Evolutionary conservation across 2,329 filamentous ascomycete genomes (phyloP), one percentile per base, ranked within the genome.

Genomic region (Colletotrichum chlorophyti): DNA sequence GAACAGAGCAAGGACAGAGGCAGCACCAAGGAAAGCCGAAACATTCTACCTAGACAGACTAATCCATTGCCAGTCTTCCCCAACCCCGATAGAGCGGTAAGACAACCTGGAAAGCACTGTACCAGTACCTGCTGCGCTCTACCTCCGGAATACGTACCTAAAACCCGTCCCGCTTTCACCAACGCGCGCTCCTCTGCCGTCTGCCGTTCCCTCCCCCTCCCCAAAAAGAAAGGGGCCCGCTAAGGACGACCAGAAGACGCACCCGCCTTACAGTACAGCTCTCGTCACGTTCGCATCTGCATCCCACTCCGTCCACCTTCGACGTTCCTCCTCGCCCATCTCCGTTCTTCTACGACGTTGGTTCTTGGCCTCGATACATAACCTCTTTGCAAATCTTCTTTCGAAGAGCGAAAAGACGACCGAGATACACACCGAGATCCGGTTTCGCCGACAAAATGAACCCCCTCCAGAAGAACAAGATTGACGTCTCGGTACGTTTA

Each of bases 381-480:
- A 29, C 19, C 40, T 11, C n/a, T 19, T 6, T 32, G 45, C 10
- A n/a, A n/a, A n/a, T n/a, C n/a, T n/a, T n/a, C n/a, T n/a, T n/a
- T n/a, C n/a, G n/a, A n/a, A n/a, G n/a, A n/a, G n/a, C n/a, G n/a
- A n/a, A n/a, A n/a, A n/a, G n/a, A n/a, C 14, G 31, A 49, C 19
- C 26, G 9, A 12, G 23, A 19, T 21, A n/a, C 23, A 9, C 10
- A 17, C 5, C 9, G 9, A n/a, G 12, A 38, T 19, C 38, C 23
- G 45, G 29, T 24, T 21, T 23, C 19, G 11, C 37, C 31, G 29
- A 40, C 76, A 82, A 68, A 65, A 96, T 98, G 92, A 97, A 97
- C 76, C 94, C 94, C 68, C 92, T 93, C 76, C 91, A 97, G 83
- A 93, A 96, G 85, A 97, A 97, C 84, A 98, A 99, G 83, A 85